Evolutionary conservation across 2,329 filamentous ascomycete genomes (phyloP).

Genomic region (Keithomyces neogunnii): DNA sequence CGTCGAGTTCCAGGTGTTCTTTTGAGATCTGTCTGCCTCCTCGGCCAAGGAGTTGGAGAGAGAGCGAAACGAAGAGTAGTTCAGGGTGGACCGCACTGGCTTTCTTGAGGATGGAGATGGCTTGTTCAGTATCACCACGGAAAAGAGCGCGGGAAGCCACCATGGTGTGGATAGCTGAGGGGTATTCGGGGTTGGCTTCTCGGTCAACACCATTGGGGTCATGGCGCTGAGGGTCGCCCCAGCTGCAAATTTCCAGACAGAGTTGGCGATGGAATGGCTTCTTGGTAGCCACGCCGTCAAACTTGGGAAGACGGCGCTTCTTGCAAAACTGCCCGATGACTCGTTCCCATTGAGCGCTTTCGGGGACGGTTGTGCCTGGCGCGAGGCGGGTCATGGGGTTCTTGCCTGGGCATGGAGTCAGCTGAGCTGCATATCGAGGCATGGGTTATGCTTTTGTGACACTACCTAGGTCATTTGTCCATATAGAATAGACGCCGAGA

Average conservation of each 20-base stretch:
- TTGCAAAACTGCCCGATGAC: conserved; percentile 57
- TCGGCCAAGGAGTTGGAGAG: conserved; percentile 53
- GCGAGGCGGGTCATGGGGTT: conserved; percentile 39
- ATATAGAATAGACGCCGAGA: conserved; percentile 64
- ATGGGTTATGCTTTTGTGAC: not conserved
- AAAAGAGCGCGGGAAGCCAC: conserved; percentile 70
- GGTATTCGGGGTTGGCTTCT: conserved; percentile 35
- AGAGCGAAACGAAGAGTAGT: conserved; percentile 59
- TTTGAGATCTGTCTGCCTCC: conserved; percentile 33
- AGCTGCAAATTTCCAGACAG: conserved; percentile 66
- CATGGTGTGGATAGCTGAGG: conserved; percentile 58
- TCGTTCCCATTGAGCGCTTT: conserved; percentile 48
- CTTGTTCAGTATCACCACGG: conserved; percentile 58
- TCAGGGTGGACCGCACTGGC: conserved; percentile 55
- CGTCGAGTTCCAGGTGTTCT: conserved; percentile 49
- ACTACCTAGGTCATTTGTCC: conserved; percentile 60
- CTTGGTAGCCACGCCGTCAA: conserved; percentile 53
- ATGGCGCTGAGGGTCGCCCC: conserved; percentile 50
- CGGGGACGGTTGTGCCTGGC: conserved; percentile 35
- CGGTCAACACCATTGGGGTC: conserved; percentile 35
- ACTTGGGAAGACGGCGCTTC: conserved; percentile 51
- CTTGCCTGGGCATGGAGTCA: conserved; percentile 28
- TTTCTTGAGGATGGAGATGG: conserved; percentile 60
- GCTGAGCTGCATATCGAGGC: conserved; percentile 8
- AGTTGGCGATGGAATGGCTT: conserved; percentile 65